Evolutionary conservation across 208 protist genomes (phyloP), one percentile per base, ranked within the genome.

Genomic region (Acanthamoeba royreba): DNA sequence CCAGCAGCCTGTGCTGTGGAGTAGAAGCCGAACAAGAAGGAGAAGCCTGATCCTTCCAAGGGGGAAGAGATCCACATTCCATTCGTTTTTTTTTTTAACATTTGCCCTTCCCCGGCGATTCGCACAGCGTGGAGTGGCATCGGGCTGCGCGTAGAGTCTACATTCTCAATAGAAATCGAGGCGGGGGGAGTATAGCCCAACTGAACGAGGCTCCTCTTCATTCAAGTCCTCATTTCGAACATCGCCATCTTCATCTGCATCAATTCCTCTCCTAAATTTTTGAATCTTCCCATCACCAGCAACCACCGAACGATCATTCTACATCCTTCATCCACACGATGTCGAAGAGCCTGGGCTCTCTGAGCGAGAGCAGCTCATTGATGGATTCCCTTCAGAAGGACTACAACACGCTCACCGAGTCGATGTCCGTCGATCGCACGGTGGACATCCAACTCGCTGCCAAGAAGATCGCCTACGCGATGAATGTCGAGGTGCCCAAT

Each of bases 111-210:
- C n/a, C n/a, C n/a, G n/a, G 31, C n/a, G 63, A 42, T 77, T 77
- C 9, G 11, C 47, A 31, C 22, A 38, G 22, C 69, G n/a, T 81
- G 69, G 69, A 81, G 69, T 81, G 69, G 69, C 38, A 7, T 49
- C 31, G 69, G n/a, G n/a, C n/a, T n/a, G n/a, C n/a, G 38, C 69
- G 69, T 81, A 43, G 69, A 43, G 69, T 81, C 33, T 81, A 81
- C 69, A 81, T 81, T 17, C 69, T 81, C 38, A 81, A 81, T n/a
- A 81, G 69, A 81, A 81, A 81, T 81, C 69, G 69, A 81, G 69
- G 69, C 69, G 69, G 69, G 15, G 69, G 69, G 33, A 81, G 69
- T 81, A 81, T 81, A 81, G 69, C 43, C 55, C 55, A 66, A 72
- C 61, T 31, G 7, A n/a, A 11, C 61, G n/a, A n/a, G n/a, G n/a